A percentile compares a stretch with the other conserved stretches of the same genome.
phyloP scores from a whole-genome alignment of 371 early-diverging fungal species.

The Phascolomyces articulosus region DNA sequence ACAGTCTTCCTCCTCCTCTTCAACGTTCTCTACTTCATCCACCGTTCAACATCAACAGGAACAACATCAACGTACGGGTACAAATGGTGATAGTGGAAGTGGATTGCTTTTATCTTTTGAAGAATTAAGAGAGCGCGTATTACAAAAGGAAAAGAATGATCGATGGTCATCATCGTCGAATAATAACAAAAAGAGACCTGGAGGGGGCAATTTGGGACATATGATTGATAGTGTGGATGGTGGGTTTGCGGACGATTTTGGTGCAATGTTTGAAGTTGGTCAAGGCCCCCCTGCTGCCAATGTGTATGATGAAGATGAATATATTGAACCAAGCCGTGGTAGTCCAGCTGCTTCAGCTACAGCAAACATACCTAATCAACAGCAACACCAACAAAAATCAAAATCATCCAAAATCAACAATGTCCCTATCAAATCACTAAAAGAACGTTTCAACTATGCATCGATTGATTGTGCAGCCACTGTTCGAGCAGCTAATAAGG shows the following conservation, averaged over 20 bases:
- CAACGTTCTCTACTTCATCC: not conserved
- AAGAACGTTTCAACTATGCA: conserved; percentile 92
- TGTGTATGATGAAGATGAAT: conserved; percentile 35
- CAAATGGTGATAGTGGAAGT: not conserved
- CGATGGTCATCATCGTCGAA: conserved; percentile 11
- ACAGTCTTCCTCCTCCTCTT: not conserved
- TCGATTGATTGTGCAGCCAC: conserved; percentile 94
- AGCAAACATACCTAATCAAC: not conserved
- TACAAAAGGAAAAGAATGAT: conserved; percentile 29
- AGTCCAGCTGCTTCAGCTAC: not conserved
- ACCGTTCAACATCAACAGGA: not conserved
- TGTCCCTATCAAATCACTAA: conserved; percentile 52
- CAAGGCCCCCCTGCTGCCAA: conserved; percentile 21
- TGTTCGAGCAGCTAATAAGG: conserved; percentile 82
- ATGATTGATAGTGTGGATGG: conserved; percentile 54
- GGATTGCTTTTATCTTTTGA: conserved; percentile 36
- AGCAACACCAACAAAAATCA: conserved; percentile 12
- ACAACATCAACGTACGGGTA: not conserved
- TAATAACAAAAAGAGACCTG: not conserved
- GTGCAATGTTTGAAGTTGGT: conserved; percentile 41
- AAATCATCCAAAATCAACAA: conserved; percentile 15
- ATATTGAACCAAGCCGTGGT: conserved; percentile 31
- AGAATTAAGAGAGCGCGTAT: conserved; percentile 35
- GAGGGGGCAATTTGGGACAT: conserved; percentile 21
- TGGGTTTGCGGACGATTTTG: conserved; percentile 49